Evolutionary conservation across 192 early-diverging fungal genomes (phyloP), one percentile per base, ranked within the genome.

Genomic region (Coemansia umbellata): DNA sequence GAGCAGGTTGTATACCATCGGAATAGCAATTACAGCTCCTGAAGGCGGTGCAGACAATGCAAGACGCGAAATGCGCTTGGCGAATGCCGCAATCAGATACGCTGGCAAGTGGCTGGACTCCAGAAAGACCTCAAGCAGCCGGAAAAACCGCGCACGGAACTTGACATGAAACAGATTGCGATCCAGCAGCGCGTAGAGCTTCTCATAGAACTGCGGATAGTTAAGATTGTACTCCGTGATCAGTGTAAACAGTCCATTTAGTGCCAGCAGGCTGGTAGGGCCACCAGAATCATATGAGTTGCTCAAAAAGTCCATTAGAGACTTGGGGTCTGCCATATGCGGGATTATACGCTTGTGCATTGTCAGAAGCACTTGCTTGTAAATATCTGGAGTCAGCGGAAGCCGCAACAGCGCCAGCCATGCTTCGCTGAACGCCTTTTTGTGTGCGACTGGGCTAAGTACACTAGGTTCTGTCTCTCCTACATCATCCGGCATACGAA

Each of bases 171-270:
- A 78, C 18, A 99, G 50, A 55, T 94, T 85, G 45, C 84, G 81
- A 60, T 99, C 93, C 22, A 99, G 81, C 41, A 99, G 71, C 32
- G 82, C 80, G 58, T 99, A 99, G 19, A 99, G 86, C 68, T 96
- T 95, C 33, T 80, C 78, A 70, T 94, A 99, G 58, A 99, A 99
- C 61, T 93, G 88, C n/a, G 94, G 94, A 59, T 99, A 99, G 78
- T 96, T 93, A 26, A 99, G 74, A 56, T 94, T 95, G 72, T 99
- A 85, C 55, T 97, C 87, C n/a, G 82, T 74, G 40, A 99, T 95
- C 55, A 99, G 78, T 14, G 95, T 92, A 47, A 97, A 99, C 15
- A 99, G 70, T 23, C 94, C 93, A 64, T 97, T 96, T 33, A 99
- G 78, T 5, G 96, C 94, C 47, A 99, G 73, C 33, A 99, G 54